phyloP scores from a whole-genome alignment of 306 rosid species.

The Trichosanthes cucumerina region DNA sequence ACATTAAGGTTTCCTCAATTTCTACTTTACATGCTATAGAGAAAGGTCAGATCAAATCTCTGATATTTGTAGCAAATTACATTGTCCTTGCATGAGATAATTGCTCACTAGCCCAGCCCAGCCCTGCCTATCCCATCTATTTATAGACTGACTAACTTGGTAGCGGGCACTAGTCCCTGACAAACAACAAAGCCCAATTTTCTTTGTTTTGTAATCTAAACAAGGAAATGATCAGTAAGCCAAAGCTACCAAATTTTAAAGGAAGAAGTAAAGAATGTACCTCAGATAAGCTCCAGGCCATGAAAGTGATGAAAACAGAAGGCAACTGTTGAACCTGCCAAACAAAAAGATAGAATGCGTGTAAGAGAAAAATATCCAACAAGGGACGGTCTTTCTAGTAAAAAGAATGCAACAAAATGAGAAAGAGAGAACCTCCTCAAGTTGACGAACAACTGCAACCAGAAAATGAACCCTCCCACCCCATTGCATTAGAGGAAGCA shows the following conservation, averaged over 20 bases:
- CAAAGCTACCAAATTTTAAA: neutral
- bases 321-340: slow-evolving; percentile 58
- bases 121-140: neutral
- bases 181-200: neutral
- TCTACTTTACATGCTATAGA: neutral
- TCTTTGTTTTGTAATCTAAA: neutral
- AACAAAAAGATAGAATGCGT: neutral
- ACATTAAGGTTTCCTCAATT: neutral
- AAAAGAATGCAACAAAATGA: neutral
- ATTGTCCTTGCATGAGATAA: neutral
- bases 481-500: slow-evolving; percentile 95
- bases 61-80: neutral
- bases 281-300: slow-evolving; percentile 85
- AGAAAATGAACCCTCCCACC: slow-evolving; percentile 72
- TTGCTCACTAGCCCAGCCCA: neutral
- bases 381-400: neutral
- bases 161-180: neutral
- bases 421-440: slow-evolving; percentile 40
- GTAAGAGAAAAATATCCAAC: neutral
- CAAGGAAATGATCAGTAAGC: neutral
- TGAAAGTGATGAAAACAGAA: slow-evolving; percentile 61
- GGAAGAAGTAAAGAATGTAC: slow-evolving; percentile 29
- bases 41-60: neutral
- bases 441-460: slow-evolving; percentile 41
- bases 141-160: neutral